Conservation (phyloP, 2,329 filamentous ascomycete species). For the Alternaria atra region DNA sequence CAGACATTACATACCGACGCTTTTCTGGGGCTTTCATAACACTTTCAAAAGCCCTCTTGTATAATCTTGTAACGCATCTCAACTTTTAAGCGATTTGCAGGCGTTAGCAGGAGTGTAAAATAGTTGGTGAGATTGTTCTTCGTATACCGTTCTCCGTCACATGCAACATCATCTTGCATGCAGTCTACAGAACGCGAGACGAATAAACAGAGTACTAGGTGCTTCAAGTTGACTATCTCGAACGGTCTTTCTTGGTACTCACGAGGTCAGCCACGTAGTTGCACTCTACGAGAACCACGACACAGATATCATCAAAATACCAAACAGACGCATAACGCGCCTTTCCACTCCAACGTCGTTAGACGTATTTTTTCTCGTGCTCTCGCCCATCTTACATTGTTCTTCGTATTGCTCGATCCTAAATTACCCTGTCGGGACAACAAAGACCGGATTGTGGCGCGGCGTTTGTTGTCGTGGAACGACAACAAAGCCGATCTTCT, state of each 20-base stretch:
- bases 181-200: neutral
- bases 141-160: neutral
- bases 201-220: neutral
- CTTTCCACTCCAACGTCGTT: constrained; percentile 31
- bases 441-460: constrained; percentile 25
- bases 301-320: constrained; percentile 17
- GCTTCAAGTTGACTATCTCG: neutral
- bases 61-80: constrained; percentile 28
- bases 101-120: constrained; percentile 39
- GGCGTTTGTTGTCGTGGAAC: constrained; percentile 22
- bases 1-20: constrained; percentile 11
- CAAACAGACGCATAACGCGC: constrained; percentile 24
- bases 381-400: neutral
- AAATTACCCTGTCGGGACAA: constrained; percentile 10
- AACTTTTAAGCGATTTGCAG: constrained; percentile 17
- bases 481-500: constrained; percentile 26
- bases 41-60: constrained; percentile 17
- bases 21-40: neutral
- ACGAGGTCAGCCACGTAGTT: neutral
- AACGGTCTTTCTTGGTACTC: neutral
- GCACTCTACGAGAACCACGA: constrained; percentile 13
- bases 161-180: constrained; percentile 2
- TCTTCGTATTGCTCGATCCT: neutral
- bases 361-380: neutral
- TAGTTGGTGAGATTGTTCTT: constrained; percentile 22